These are phyloP conservation scores for Malus hybrid DNA, from an alignment of 331 rosid genomes.

Conservation along the genomic window DNA sequence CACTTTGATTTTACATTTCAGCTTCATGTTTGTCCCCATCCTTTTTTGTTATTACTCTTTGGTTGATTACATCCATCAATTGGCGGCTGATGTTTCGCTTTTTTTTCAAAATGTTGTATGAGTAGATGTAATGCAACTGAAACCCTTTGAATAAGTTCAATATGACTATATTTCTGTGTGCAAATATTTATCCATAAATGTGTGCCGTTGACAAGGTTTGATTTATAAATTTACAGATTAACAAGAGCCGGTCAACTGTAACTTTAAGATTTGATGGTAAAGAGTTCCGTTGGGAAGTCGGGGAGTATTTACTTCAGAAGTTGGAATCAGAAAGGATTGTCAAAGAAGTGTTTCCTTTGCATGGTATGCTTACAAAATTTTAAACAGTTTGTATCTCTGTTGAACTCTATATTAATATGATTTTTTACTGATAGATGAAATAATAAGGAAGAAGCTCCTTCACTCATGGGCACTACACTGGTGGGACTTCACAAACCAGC, in stretches of 20 bases:
- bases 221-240: constrained; percentile 44
- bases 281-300: constrained; percentile 60
- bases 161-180: neutral
- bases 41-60: neutral
- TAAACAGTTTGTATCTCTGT: constrained; percentile 16
- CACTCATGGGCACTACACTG: constrained; percentile 75
- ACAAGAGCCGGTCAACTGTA: constrained; percentile 32
- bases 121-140: neutral
- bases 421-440: constrained; percentile 62
- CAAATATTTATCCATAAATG: neutral
- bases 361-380: constrained; percentile 51
- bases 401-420: constrained; percentile 19
- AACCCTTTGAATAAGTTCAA: neutral
- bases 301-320: constrained; percentile 66
- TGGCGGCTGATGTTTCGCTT: neutral
- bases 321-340: constrained; percentile 61
- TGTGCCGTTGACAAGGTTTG: neutral
- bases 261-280: constrained; percentile 49
- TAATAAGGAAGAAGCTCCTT: constrained; percentile 70
- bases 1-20: neutral
- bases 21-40: neutral
- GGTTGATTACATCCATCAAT: neutral
- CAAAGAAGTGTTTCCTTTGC: constrained; percentile 86
- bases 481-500: constrained; percentile 82
- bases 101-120: neutral